Base-by-base conservation (phyloP, 352 stramenopile species). In the Pythium aquatile region DNA sequence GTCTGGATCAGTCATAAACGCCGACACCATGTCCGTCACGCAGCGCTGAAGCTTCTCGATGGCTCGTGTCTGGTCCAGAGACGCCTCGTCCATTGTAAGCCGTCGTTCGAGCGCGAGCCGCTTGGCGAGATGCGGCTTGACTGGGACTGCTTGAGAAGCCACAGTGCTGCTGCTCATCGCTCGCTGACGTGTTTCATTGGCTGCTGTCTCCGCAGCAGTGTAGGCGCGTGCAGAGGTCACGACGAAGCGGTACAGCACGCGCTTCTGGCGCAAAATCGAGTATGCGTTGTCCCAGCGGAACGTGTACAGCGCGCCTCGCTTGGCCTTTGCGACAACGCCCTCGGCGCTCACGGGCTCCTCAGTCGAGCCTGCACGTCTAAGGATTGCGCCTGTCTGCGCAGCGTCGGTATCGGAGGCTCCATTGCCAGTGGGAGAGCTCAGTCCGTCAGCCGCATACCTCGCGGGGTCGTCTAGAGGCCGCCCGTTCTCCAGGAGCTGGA, bases 241-340 rank as follows among this genome's bases (percentile, higher is more conserved):
- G 2, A 88, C 55, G 20, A 82, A 78, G 8, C 84, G 74, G 54
- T 91, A 93, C 20, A 69, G 69, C 24, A 93, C 68, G 13, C 73
- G 60, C 40, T 93, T 93, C 67, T 85, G 77, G 5, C 84, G 80
- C 28, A 91, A 68, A 32, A 88, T 68, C 54, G 84, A 93, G 68
- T 93, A 93, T 33, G 76, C 78, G 61, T 93, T 93, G 58, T 91
- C 82, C 84, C 84, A 93, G 5, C 70, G 72, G 40, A 93, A 73
- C 37, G 80, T 82, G 62, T 85, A 86, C 30, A 77, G 61, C n/a
- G 53, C 65, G n/a, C 66, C 77, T 2, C 46, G 39, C 51, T 73
- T 70, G 17, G 84, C 49, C 16, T 16, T 40, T 17, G 78, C 68
- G 10, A 83, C 58, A 42, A 48, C 61, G 10, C 72, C 77, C 62